Conservation (phyloP, 768 basidiomycete species). For the Gloeostereum incarnatum region DNA sequence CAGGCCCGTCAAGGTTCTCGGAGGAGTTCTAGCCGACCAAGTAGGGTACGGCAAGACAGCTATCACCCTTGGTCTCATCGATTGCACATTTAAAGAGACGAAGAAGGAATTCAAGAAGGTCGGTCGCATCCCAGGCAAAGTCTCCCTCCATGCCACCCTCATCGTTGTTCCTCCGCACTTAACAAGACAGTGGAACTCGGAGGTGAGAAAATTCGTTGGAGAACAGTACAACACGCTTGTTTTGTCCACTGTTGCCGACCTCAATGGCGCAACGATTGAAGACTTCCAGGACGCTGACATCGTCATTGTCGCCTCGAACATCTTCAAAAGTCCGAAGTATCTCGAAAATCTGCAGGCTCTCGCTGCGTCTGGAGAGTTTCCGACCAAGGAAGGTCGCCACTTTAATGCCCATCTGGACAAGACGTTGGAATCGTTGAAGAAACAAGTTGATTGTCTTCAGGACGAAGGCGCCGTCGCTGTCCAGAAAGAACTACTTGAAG, state of each 20-base stretch:
- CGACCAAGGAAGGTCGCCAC: conserved; percentile 76
- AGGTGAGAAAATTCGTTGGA: conserved; percentile 74
- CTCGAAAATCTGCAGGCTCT: conserved; percentile 67
- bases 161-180: conserved; percentile 87
- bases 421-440: conserved; percentile 43
- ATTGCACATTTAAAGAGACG: conserved; percentile 51
- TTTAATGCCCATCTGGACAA: conserved; percentile 78
- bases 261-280: conserved; percentile 67
- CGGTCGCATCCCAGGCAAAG: conserved; percentile 46
- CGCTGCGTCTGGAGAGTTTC: conserved; percentile 58
- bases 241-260: conserved; percentile 56
- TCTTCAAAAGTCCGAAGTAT: conserved; percentile 77
- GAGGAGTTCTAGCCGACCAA: conserved; percentile 91
- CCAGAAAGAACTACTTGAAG: conserved; percentile 53
- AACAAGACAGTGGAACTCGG: conserved; percentile 82
- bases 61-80: conserved; percentile 85
- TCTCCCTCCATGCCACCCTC: conserved; percentile 74
- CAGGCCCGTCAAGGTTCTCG: conserved; percentile 63
- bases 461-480: conserved; percentile 56
- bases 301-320: conserved; percentile 74
- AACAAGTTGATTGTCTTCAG: conserved; percentile 62
- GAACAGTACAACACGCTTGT: conserved; percentile 53
- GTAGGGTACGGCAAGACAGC: conserved; percentile 98
- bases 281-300: conserved; percentile 78
- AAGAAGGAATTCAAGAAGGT: conserved; percentile 47